Conservation (phyloP, 2,329 filamentous ascomycete genomes). For the Cercospora sesami region DNA sequence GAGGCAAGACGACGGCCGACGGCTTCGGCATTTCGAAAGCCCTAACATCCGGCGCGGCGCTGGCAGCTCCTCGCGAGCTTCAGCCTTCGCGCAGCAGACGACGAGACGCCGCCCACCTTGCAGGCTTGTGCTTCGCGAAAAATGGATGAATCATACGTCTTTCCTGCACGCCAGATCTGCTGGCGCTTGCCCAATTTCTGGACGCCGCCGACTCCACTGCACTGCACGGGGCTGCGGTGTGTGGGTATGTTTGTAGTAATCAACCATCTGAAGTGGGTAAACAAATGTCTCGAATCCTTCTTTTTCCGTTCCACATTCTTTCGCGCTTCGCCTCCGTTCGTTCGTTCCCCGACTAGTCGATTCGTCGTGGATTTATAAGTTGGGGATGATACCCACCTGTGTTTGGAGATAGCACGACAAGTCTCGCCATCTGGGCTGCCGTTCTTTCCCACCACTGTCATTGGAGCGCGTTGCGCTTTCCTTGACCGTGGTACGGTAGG, state of each 20-base stretch:
- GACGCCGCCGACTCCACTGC: background rate
- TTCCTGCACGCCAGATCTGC: conserved; percentile 9
- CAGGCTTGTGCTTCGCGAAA: background rate
- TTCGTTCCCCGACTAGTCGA: background rate
- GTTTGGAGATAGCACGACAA: background rate
- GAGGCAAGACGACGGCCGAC: background rate
- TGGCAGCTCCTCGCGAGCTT: conserved; percentile 1
- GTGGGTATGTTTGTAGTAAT: background rate
- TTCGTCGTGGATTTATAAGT: background rate
- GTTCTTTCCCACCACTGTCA: background rate
- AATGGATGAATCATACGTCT: background rate
- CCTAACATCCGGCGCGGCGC: conserved; percentile 1
- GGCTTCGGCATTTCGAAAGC: background rate
- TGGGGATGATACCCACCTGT: conserved; percentile 6
- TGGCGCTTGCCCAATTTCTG: background rate
- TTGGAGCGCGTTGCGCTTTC: background rate
- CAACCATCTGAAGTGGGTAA: background rate
- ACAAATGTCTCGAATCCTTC: conserved; percentile 8
- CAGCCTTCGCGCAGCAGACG: background rate
- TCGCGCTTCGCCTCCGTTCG: background rate
- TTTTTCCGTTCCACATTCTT: background rate
- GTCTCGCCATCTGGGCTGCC: conserved; percentile 8
- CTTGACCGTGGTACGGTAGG: background rate
- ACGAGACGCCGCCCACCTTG: too few species aligned
- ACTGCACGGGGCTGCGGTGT: background rate